These are phyloP conservation scores for Chara braunii DNA, from an alignment of 139 green algal species.

Conservation along the genomic window DNA sequence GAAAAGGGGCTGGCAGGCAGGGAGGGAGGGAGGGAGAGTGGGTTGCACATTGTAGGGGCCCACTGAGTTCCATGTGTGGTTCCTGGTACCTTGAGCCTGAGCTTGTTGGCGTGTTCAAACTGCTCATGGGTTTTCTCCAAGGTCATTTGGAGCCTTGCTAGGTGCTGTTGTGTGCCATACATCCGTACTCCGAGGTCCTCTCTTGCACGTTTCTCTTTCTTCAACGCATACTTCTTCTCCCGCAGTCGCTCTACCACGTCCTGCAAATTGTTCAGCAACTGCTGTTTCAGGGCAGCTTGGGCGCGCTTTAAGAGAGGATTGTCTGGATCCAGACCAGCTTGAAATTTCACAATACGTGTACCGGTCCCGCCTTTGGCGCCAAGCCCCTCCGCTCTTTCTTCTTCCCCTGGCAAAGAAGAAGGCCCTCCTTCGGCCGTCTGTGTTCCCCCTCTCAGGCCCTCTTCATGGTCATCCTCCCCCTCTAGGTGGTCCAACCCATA, in stretches of 20 bases:
- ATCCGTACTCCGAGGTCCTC: slow-evolving; percentile 80
- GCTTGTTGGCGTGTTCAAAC: slow-evolving; percentile 21
- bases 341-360: no score
- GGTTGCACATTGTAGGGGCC: slow-evolving; percentile 39
- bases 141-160: slow-evolving; percentile 70
- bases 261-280: slow-evolving; percentile 53
- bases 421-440: no score
- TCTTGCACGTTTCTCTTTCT: slow-evolving; percentile 53
- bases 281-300: slow-evolving; percentile 63
- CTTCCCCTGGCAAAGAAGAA: no score
- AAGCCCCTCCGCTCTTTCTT: no score
- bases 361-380: no score
- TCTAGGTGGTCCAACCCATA: no score
- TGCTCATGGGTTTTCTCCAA: slow-evolving; percentile 68
- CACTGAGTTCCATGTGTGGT: neutral
- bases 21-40: neutral
- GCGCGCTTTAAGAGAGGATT: slow-evolving; percentile 74
- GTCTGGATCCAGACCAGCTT: slow-evolving; percentile 58
- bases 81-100: neutral
- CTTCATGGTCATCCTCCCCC: no score
- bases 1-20: neutral
- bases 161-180: slow-evolving; percentile 82
- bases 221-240: slow-evolving; percentile 54
- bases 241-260: slow-evolving; percentile 41
- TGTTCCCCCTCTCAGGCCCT: no score